Conservation (phyloP, 164 flowering plant species). For the Saururus chinensis region DNA sequence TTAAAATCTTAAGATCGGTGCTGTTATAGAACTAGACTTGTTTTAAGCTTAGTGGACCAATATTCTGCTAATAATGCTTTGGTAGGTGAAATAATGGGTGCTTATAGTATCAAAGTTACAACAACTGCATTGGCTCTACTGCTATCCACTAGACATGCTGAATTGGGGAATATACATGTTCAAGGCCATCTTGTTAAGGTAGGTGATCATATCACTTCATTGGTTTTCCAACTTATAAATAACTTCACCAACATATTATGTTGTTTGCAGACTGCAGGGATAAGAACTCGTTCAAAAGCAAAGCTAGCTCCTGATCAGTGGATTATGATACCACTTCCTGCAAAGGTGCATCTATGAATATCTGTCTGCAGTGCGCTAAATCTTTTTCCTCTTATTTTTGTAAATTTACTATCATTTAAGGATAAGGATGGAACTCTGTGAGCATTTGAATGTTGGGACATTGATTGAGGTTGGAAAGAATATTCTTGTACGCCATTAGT, state of each 20-base stretch:
- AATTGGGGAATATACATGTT: constrained; percentile 51
- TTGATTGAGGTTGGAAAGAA: too few species aligned
- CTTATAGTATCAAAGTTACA: constrained; percentile 86
- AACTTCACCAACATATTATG: constrained; percentile 5
- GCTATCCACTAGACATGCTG: constrained; percentile 60
- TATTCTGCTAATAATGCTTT: neutral
- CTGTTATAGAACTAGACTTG: neutral
- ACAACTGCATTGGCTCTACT: constrained; percentile 82
- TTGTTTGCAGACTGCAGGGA: constrained; percentile 57
- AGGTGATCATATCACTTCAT: neutral
- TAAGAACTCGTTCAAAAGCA: constrained; percentile 83
- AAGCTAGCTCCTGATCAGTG: constrained; percentile 78
- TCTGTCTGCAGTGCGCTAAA: neutral
- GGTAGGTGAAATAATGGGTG: constrained; percentile 85
- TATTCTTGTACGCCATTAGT: too few species aligned
- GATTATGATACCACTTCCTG: constrained; percentile 78
- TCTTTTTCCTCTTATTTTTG: too few species aligned
- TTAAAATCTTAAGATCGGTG: too few species aligned
- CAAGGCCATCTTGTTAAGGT: constrained; percentile 80
- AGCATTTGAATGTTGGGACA: too few species aligned
- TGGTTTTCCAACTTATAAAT: neutral
- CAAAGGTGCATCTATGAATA: constrained; percentile 44
- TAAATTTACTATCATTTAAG: too few species aligned
- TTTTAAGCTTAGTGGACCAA: neutral
- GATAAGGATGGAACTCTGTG: too few species aligned